These are phyloP conservation scores for Eucalyptus virginea DNA, from an alignment of 345 rosid species.

Conservation along the genomic window DNA sequence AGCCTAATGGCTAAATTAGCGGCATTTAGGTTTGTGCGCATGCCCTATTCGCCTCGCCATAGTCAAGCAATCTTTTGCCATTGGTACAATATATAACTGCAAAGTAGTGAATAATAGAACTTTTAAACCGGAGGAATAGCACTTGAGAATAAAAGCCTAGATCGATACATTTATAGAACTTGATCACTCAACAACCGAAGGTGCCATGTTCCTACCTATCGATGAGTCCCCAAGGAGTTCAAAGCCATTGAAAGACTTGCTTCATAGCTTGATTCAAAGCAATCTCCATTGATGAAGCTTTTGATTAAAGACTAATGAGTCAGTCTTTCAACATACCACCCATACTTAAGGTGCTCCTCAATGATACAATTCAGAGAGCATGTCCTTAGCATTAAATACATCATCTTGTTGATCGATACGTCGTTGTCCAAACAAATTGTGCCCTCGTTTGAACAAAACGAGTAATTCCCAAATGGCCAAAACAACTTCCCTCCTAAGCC, in stretches of 20 bases:
- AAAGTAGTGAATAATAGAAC: not conserved
- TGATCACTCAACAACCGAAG: not conserved
- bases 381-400: constrained; percentile 23
- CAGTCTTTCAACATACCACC: constrained; percentile 27
- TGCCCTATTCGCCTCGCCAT: not conserved
- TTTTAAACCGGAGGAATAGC: not conserved
- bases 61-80: not conserved
- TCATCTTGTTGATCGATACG: constrained; percentile 28
- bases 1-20: not conserved
- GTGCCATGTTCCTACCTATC: constrained; percentile 5
- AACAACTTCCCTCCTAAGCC: constrained; percentile 7
- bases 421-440: constrained; percentile 62
- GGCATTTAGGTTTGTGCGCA: not conserved
- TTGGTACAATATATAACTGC: not conserved
- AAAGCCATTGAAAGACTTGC: constrained; percentile 58
- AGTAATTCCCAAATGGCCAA: constrained; percentile 70
- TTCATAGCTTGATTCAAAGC: constrained; percentile 48
- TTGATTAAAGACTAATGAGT: constrained; percentile 26
- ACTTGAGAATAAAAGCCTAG: not conserved
- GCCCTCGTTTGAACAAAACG: constrained; percentile 62
- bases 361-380: constrained; percentile 14
- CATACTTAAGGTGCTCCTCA: constrained; percentile 62
- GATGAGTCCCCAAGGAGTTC: constrained; percentile 40
- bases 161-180: not conserved
- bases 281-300: constrained; percentile 13